Conservation (phyloP, 495 filamentous ascomycete genomes). For the Daldinia grandis region DNA sequence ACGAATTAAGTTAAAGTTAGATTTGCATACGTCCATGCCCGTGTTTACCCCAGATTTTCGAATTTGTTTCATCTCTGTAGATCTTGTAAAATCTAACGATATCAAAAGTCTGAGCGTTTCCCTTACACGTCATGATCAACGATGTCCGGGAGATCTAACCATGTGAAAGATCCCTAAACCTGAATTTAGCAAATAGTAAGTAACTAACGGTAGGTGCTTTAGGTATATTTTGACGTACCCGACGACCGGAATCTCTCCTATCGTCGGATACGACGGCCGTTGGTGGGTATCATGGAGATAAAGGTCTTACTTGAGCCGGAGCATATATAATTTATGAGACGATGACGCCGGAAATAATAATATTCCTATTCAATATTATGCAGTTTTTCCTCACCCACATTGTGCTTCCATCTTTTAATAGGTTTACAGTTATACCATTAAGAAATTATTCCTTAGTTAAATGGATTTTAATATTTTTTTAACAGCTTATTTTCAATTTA, state of each 20-base stretch:
- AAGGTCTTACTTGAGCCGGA: too few relatives aligned
- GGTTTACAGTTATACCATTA: too few relatives aligned
- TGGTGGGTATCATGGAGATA: neutral
- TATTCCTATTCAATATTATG: too few relatives aligned
- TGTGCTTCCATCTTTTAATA: too few relatives aligned
- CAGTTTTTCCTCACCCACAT: too few relatives aligned
- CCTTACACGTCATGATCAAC: neutral
- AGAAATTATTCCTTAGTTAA: too few relatives aligned
- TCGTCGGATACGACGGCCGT: neutral
- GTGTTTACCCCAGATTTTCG: constrained; percentile 24
- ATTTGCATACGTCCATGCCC: neutral
- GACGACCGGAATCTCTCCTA: neutral
- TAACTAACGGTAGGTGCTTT: neutral
- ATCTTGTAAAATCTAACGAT: constrained; percentile 23
- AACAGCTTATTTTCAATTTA: too few relatives aligned
- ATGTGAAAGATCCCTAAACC: neutral
- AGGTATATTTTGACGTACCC: neutral
- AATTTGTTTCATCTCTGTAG: constrained; percentile 22
- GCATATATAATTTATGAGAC: too few relatives aligned
- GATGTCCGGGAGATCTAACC: neutral
- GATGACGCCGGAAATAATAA: too few relatives aligned
- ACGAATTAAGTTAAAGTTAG: too few relatives aligned
- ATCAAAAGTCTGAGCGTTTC: constrained; percentile 1
- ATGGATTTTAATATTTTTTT: too few relatives aligned
- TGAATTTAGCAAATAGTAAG: neutral